Evolutionary conservation across 257 asterid genomes (phyloP).

Genomic region (Salvia miltiorrhiza): DNA sequence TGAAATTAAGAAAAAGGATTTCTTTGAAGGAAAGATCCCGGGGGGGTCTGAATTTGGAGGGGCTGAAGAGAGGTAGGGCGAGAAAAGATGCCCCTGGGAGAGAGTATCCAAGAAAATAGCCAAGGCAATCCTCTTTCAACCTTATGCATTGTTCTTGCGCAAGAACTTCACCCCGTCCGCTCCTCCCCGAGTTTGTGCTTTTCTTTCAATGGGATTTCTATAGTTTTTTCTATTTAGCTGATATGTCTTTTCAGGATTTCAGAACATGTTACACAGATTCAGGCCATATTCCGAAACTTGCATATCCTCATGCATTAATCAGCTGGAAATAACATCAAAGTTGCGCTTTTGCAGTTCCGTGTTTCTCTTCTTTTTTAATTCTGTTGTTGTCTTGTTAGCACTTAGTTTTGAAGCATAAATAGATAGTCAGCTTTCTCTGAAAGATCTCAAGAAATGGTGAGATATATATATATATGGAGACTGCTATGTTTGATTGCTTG

Average conservation of each 20-base stretch:
- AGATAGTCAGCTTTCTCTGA: not conserved
- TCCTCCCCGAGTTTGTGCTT: not conserved
- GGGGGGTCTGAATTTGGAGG: slow-evolving; percentile 18
- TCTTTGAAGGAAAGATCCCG: slow-evolving; percentile 6
- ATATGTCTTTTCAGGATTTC: not conserved
- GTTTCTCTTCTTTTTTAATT: not conserved
- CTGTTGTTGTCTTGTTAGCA: not conserved
- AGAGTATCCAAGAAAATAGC: slow-evolving; percentile 26
- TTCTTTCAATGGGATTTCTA: not conserved
- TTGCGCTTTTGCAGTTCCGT: not conserved
- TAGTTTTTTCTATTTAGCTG: slow-evolving; percentile 3
- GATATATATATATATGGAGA: not conserved
- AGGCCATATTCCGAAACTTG: not conserved
- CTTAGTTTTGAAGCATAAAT: not conserved
- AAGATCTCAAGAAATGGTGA: not conserved
- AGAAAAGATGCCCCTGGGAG: slow-evolving; percentile 26
- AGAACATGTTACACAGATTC: slow-evolving; percentile 6
- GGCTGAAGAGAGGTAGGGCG: slow-evolving; percentile 29
- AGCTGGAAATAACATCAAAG: not conserved
- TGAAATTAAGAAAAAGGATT: slow-evolving; percentile 28
- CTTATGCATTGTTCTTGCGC: not conserved
- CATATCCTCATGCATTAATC: not conserved
- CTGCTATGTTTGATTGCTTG: not conserved
- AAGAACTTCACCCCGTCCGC: not conserved
- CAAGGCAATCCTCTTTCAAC: no score